phyloP scores from a whole-genome alignment of 2,329 filamentous ascomycete species.

The Plectosphaerella sp. region DNA sequence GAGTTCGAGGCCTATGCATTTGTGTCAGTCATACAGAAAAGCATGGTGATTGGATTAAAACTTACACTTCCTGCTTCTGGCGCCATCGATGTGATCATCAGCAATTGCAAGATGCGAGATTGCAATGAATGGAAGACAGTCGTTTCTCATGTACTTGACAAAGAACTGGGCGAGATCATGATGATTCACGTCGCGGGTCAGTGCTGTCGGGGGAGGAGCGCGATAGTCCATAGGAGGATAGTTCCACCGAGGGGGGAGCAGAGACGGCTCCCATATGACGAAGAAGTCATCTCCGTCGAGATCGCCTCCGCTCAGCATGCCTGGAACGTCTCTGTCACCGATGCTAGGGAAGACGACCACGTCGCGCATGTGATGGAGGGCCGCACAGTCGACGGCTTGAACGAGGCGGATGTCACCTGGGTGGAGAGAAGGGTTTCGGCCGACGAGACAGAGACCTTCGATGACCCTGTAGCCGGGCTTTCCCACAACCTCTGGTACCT shows the following conservation, averaged over 20 bases:
- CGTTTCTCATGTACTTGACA: slow-evolving; percentile 88
- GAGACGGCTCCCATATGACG: slow-evolving; percentile 78
- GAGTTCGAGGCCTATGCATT: slow-evolving; percentile 56
- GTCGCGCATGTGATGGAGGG: slow-evolving; percentile 73
- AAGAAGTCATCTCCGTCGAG: slow-evolving; percentile 96
- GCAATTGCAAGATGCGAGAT: slow-evolving; percentile 75
- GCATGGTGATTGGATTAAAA: slow-evolving; percentile 6
- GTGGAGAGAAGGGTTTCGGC: slow-evolving; percentile 90
- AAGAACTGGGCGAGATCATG: slow-evolving; percentile 81
- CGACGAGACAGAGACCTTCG: slow-evolving; percentile 74
- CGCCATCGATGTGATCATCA: slow-evolving; percentile 58
- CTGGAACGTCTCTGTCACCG: slow-evolving; percentile 79
- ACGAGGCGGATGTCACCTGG: slow-evolving; percentile 90
- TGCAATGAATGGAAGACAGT: slow-evolving; percentile 75
- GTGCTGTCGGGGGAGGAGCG: slow-evolving; percentile 48
- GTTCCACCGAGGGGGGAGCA: slow-evolving; percentile 70
- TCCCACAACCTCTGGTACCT: slow-evolving; percentile 60
- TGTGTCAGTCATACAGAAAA: slow-evolving; percentile 2
- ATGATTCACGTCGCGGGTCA: slow-evolving; percentile 61
- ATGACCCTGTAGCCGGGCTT: slow-evolving; percentile 59
- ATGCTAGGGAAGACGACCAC: slow-evolving; percentile 82
- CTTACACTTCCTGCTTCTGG: slow-evolving; percentile 65
- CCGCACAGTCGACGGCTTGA: slow-evolving; percentile 69
- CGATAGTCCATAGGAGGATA: slow-evolving; percentile 73
- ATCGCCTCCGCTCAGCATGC: slow-evolving; percentile 95